Base-by-base conservation (phyloP, 139 green algal genomes). In the Desmodesmus armatus region DNA sequence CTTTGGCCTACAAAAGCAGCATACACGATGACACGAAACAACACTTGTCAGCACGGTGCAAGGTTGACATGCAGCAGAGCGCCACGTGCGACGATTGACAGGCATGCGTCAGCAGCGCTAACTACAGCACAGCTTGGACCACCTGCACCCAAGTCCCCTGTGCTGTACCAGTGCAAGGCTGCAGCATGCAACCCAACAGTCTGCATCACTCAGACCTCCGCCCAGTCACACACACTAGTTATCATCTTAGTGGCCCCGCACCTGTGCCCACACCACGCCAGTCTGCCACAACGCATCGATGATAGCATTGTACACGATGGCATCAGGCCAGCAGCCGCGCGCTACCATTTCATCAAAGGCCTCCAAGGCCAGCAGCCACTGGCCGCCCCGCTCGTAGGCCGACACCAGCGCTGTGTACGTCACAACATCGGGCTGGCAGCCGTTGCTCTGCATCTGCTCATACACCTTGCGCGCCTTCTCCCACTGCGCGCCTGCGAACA, bases 291-390 rank as follows among this genome's bases (percentile, higher is more conserved):
- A 84, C 33, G 92, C 88, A 70, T 97, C 94, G 43, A 97, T 94
- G 55, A 97, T 93, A 5, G 94, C 93, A 78, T 98, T 96, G 89
- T 94, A 98, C 47, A 98, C 91, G 39, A 98, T 97, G 5, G 90
- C 85, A 87, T 98, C 95, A 0, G 93, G 91, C 67, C 82, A 87
- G 89, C 67, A 75, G 74, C 91, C 80, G 27, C 85, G 62, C n/a
- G 62, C n/a, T 1, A 88, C 81, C 92, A 95, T 95, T 51, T 89
- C 84, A 27, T 92, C 71, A 70, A 93, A 95, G 7, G 85, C 88
- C 17, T 85, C 37, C 60, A 96, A 86, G 15, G 92, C 92, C 40
- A 85, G 83, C 55, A 86, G 88, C 93, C 93, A 96, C 77, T 95
- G 90, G 3, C 91, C 92, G 5, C 91, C 90, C 23, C 93, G 90